Conservation (phyloP, 2,329 filamentous ascomycete species). For the Sporothrix pallida region DNA sequence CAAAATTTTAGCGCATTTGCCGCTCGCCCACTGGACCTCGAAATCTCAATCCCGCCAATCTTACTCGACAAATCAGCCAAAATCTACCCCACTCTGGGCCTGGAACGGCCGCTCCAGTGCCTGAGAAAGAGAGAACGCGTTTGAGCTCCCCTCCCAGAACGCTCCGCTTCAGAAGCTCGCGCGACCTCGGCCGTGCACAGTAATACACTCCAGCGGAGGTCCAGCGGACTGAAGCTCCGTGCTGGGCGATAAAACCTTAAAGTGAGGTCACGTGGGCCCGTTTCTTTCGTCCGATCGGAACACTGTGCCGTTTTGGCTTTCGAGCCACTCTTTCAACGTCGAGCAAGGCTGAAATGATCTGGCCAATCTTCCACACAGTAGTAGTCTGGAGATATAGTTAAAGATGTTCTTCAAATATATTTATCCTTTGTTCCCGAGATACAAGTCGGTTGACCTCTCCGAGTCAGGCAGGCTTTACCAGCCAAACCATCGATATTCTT, state of each 20-base stretch:
- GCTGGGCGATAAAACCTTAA: background rate
- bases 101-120: background rate
- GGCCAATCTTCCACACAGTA: too few relatives aligned
- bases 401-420: too few relatives aligned
- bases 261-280: background rate
- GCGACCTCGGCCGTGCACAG: slow-evolving; percentile 4
- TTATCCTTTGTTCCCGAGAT: too few relatives aligned
- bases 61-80: background rate
- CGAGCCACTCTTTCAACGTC: background rate
- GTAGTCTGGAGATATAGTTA: too few relatives aligned
- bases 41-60: too few relatives aligned
- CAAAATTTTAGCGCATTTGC: background rate
- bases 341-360: background rate
- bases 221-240: background rate
- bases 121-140: too few relatives aligned
- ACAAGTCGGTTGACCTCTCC: too few relatives aligned
- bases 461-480: too few relatives aligned
- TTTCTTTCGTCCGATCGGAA: background rate
- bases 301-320: background rate
- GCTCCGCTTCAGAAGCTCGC: background rate
- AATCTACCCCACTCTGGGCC: slow-evolving; percentile 11
- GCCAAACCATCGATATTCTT: too few relatives aligned
- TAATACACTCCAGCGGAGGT: background rate
- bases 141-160: too few relatives aligned
- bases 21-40: background rate